Conservation (phyloP, 768 basidiomycete genomes). For the Tricholoma terreum region DNA sequence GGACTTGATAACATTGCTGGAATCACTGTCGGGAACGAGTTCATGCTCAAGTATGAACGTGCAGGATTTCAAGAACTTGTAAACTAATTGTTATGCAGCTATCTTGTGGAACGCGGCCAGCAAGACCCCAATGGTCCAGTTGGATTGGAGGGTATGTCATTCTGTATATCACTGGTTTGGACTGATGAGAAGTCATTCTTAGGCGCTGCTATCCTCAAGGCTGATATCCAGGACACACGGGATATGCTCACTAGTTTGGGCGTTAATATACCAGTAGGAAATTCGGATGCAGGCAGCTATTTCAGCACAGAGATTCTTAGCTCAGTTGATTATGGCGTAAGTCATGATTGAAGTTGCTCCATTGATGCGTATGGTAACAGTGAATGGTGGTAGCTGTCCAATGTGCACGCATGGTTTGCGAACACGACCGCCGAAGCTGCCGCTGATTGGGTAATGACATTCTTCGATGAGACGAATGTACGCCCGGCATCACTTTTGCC, state of each 20-base stretch:
- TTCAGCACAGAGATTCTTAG: conserved; percentile 69
- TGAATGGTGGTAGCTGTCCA: conserved; percentile 57
- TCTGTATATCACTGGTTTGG: neutral
- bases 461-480: conserved; percentile 73
- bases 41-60: conserved; percentile 62
- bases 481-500: conserved; percentile 49
- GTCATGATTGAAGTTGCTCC: conserved; percentile 19
- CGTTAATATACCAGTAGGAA: conserved; percentile 68
- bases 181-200: neutral
- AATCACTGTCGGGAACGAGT: conserved; percentile 90
- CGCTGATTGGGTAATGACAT: conserved; percentile 76
- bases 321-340: conserved; percentile 65
- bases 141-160: conserved; percentile 41
- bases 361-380: neutral
- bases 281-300: conserved; percentile 82
- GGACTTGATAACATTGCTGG: conserved; percentile 76
- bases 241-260: conserved; percentile 50
- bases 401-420: conserved; percentile 96
- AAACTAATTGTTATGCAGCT: conserved; percentile 38
- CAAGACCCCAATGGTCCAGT: conserved; percentile 55
- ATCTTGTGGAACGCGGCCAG: conserved; percentile 45
- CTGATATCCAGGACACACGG: conserved; percentile 65
- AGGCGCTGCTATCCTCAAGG: conserved; percentile 60
- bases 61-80: neutral
- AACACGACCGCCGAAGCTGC: conserved; percentile 67